A percentile compares a stretch with the other conserved stretches of the same genome.
phyloP scores from a whole-genome alignment of 169 alveolate genomes.

The Theileria luwenshuni region DNA sequence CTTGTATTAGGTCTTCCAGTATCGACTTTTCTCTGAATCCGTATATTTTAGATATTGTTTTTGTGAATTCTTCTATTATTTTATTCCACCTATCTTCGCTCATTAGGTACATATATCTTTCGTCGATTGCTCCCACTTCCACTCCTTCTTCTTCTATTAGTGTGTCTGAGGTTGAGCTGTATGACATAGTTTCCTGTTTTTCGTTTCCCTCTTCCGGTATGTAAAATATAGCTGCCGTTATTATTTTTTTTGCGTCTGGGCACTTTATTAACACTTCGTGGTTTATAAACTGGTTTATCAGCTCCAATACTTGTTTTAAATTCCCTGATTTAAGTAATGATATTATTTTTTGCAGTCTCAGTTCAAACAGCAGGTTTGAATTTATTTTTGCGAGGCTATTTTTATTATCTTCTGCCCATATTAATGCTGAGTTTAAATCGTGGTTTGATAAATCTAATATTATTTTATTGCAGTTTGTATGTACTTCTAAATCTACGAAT shows the following conservation, averaged over 20 bases:
- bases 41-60: slow-evolving; percentile 20
- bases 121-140: slow-evolving; percentile 17
- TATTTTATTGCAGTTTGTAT: slow-evolving; percentile 8
- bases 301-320: slow-evolving; percentile 15
- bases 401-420: slow-evolving; percentile 53
- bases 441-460: slow-evolving; percentile 27
- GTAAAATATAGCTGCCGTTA: slow-evolving; percentile 46
- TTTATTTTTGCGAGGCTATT: slow-evolving; percentile 6
- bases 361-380: slow-evolving; percentile 33
- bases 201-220: neutral
- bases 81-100: slow-evolving; percentile 49
- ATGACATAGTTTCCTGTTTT: neutral
- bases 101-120: slow-evolving; percentile 23
- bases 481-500: slow-evolving; percentile 37
- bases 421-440: slow-evolving; percentile 33
- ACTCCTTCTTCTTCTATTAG: neutral
- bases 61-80: slow-evolving; percentile 32
- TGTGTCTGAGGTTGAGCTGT: neutral
- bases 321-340: slow-evolving; percentile 13
- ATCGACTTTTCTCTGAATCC: slow-evolving; percentile 56
- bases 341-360: slow-evolving; percentile 45
- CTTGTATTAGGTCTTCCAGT: slow-evolving; percentile 73
- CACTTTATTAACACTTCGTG: slow-evolving; percentile 28
- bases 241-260: slow-evolving; percentile 50
- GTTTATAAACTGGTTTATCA: slow-evolving; percentile 12